A percentile compares a stretch with the other conserved stretches of the same genome.
phyloP scores from a whole-genome alignment of 179 eudicot genomes.

The Corrigiola litoralis region DNA sequence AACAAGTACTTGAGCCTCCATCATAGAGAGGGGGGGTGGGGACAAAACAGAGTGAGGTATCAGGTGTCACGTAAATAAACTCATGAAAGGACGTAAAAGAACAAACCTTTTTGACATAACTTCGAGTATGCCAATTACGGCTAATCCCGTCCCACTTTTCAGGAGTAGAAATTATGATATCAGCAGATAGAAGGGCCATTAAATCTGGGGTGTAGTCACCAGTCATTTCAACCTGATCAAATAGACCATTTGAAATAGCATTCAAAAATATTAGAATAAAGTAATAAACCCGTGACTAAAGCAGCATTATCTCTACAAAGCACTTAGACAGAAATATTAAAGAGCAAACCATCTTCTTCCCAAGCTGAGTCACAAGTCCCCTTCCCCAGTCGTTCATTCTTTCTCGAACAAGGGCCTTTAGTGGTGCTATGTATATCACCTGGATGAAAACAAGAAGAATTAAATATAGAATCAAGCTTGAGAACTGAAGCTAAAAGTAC shows the following conservation, averaged over 20 bases:
- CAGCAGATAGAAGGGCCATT: conserved; percentile 87
- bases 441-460: conserved; percentile 26
- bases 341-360: conserved; percentile 70
- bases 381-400: conserved; percentile 94
- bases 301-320: not conserved
- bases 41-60: too few species aligned
- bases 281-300: not conserved
- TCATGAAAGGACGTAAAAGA: not conserved
- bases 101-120: conserved; percentile 87
- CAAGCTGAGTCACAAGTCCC: conserved; percentile 80
- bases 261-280: conserved; percentile 1
- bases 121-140: conserved; percentile 96
- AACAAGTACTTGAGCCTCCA: too few species aligned
- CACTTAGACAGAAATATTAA: not conserved
- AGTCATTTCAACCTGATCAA: conserved; percentile 96
- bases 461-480: not conserved
- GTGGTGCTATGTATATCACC: conserved; percentile 97
- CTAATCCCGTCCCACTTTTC: conserved; percentile 99
- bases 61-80: not conserved
- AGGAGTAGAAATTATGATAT: conserved; percentile 96
- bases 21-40: too few species aligned
- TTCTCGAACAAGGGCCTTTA: conserved; percentile 97
- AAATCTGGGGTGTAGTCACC: conserved; percentile 97
- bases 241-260: conserved; percentile 6
- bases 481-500: not conserved